Evolutionary conservation across 2,329 filamentous ascomycete genomes (phyloP), one percentile per base, ranked within the genome.

Genomic region (Purpureocillium lavendulum): DNA sequence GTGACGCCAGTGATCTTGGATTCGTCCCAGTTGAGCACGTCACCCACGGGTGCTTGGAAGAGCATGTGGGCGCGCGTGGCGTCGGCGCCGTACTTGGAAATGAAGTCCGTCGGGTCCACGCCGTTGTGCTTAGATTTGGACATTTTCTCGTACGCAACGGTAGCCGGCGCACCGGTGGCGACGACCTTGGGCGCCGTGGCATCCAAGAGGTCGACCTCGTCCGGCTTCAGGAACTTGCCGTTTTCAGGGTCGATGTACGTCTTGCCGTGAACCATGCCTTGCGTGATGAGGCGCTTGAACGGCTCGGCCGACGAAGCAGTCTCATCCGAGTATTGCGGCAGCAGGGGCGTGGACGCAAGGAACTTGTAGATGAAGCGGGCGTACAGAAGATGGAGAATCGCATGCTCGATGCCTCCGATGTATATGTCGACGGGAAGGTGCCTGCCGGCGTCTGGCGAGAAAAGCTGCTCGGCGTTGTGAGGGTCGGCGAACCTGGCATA

Each of bases 81-180:
- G 58, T 95, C 88, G 2, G 87, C 85, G 16, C 88, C 88, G 50
- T 92, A 82, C 48, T 76, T 78, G 7, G 70, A 64, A 41, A 92
- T 86, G 46, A 83, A 84, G 1, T 66, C 69, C 0, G 76, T 79
- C 0, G 88, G 88, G 54, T 94, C 87, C 7, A 94, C 86, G 18
- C 88, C 88, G 54, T 95, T 95, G 64, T 92, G 73, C 60, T 95
- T 95, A 52, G 86, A 94, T 64, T 95, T 95, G 30, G 85, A 92
- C 88, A 95, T 95, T 57, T 95, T 95, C 58, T 94, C 87, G 50
- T 75, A 94, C 1, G 77, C 80, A 14, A 87, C 61, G 21, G 66
- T 73, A 2, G 83, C 77, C 0, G 55, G 52, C 35, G 73, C 62
- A 4, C 78, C 76, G 0, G 78, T 84, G 0, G 72, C 69, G 14